Conservation (phyloP, 2,329 filamentous ascomycete genomes). For the Plectosphaerella cucumerina region DNA sequence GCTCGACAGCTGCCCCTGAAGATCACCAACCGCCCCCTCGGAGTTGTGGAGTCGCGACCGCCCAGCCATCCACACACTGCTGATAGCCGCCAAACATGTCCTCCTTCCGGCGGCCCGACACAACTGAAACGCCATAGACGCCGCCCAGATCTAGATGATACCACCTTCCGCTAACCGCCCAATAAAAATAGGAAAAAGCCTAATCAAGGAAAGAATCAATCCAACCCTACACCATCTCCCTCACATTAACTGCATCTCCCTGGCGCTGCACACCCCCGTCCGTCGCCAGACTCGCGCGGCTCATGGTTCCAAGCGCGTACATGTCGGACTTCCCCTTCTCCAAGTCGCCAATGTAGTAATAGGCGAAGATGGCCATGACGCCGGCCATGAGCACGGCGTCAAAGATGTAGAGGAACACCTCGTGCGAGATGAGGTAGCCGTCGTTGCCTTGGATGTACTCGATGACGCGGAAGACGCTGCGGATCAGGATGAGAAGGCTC, state of each 20-base stretch:
- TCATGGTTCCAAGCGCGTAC: not conserved
- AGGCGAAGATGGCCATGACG: constrained; percentile 26
- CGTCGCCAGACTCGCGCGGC: not conserved
- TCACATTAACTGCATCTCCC: not conserved
- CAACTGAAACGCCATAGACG: not conserved
- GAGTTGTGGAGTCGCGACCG: no score
- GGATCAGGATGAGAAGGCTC: constrained; percentile 35
- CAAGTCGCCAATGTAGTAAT: constrained; percentile 8
- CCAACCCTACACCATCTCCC: not conserved
- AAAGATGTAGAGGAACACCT: constrained; percentile 38
- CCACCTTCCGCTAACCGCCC: not conserved
- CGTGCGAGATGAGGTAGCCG: constrained; percentile 35
- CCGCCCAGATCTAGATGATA: not conserved
- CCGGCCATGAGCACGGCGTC: constrained; percentile 35
- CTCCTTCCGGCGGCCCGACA: not conserved
- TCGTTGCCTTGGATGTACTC: constrained; percentile 40
- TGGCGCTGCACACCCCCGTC: not conserved
- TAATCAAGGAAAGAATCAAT: not conserved
- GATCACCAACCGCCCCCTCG: no score
- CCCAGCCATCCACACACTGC: no score
- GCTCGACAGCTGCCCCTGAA: not conserved
- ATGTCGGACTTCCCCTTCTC: not conserved
- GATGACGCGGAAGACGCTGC: constrained; percentile 40
- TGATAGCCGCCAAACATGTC: not conserved
- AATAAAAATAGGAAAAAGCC: not conserved